Base-by-base conservation (phyloP, 2,329 filamentous ascomycete genomes). In the Dichotomopilus funicola region DNA sequence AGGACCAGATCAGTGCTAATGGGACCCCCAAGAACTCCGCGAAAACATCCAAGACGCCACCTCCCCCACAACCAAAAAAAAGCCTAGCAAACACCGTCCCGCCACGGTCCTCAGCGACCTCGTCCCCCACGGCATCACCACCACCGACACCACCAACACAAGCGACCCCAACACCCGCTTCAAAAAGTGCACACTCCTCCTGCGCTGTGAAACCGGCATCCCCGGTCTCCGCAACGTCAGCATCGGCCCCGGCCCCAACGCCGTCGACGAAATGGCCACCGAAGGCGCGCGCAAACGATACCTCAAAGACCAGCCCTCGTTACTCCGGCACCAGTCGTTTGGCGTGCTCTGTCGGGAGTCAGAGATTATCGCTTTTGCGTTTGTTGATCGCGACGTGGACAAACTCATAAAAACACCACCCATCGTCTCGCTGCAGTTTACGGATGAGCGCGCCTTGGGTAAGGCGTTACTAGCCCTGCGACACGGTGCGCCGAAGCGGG, bases 271-370 rank as follows among this genome's bases (percentile, higher is more conserved):
- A 0, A 41, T 73, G 0, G 55, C 66, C 0, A 42, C 51, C 0
- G 45, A 62, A 6, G 31, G 1, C 0, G 60, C 70, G 0, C 73
- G 76, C 2, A 78, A 75, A 56, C 67, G 66, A 0, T 80, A 72
- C 49, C 60, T 88, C 0, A 64, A 68, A 0, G 69, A 79, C 0
- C 75, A 78, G 34, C 73, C 67, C 0, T 71, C 70, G 1, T 73
- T 84, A 31, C 67, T 89, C 1, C 80, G 77, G 11, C 81, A 88
- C 50, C 73, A 80, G 13, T 78, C 80, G 0, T 78, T 88, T 49
- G 85, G 82, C 0, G 87, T 80, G 19, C 64, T 90, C 1, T 70
- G 82, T n/a, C 68, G 73, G 0, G 70, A 72, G 1, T 67, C 70
- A 1, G 71, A 76, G 0, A 75, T 86, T 27, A 66, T 85, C 3